Percentiles rank a stretch among this genome's conserved stretches.
These are phyloP conservation scores for Arthrobotrys sinensis DNA, from an alignment of 2,329 filamentous ascomycete genomes.

Conservation along the genomic window DNA sequence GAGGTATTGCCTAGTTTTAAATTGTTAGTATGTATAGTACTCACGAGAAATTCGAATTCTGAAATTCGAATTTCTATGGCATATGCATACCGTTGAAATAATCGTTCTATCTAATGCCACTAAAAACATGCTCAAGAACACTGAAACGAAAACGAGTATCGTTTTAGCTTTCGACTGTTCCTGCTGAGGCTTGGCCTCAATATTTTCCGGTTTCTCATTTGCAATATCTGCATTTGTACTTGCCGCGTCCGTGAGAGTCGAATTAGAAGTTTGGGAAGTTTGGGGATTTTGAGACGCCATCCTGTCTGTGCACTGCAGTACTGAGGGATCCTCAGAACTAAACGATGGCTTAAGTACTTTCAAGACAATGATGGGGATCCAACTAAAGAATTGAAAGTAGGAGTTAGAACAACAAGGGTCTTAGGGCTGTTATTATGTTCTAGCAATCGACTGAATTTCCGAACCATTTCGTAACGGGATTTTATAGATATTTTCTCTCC, in stretches of 20 bases:
- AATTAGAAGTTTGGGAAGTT: not conserved
- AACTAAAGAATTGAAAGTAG: too few species aligned
- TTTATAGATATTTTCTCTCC: not conserved
- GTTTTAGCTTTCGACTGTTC: conserved; percentile 5
- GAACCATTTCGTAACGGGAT: not conserved
- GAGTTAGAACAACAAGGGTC: too few species aligned
- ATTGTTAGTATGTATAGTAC: conserved; percentile 63
- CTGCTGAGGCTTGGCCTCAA: conserved; percentile 5
- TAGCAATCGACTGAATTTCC: too few species aligned
- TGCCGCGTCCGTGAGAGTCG: not conserved
- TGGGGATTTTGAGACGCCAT: conserved; percentile 9
- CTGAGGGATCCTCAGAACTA: not conserved
- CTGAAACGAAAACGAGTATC: conserved; percentile 70
- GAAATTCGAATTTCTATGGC: not conserved
- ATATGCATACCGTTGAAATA: conserved; percentile 68
- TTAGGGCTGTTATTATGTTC: too few species aligned
- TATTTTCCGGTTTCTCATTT: not conserved
- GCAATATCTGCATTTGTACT: not conserved
- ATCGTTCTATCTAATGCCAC: conserved; percentile 74
- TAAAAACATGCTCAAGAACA: conserved; percentile 73
- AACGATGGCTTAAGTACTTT: not conserved
- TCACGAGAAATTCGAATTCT: too few species aligned
- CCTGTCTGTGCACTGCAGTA: not conserved
- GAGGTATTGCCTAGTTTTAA: conserved; percentile 71
- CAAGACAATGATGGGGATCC: too few species aligned